Evolutionary conservation across 805 yeast species (phyloP), one percentile per base, ranked within the genome.

Genomic region (Teunomyces stri): DNA sequence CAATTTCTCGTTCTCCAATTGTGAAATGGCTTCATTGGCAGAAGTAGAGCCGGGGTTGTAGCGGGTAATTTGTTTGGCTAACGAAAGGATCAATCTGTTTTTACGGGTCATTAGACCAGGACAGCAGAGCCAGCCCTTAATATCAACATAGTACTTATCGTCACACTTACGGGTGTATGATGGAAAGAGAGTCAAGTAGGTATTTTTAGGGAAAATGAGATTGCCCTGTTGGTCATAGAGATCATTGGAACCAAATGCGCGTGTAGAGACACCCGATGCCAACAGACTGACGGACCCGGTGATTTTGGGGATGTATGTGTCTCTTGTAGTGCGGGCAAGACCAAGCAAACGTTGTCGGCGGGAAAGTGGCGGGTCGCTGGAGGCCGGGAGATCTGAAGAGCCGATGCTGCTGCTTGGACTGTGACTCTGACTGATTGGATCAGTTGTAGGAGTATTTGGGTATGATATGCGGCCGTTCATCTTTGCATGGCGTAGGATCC

Each of bases 81-180:
- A 65, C 0, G 89, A 76, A 18, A 86, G 62, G 28, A 91, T 70
- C 38, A 91, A 62, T 48, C 84, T 70, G 63, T 89, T 89, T 58
- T 85, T 89, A 36, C 95, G 72, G 27, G 79, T 77, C 73, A 82
- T 78, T 6, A 77, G 70, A 0, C 95, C 95, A 0, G 90, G 89
- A 36, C 87, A 74, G 9, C 80, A 74, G 22, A 86, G 68, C 78
- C 87, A 80, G 5, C 97, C 96, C 38, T 87, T 75, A 2, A 91
- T 80, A 30, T 81, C 81, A 34, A 78, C 77, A 52, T 71, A 80
- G 44, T 70, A 72, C 6, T 58, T 48, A 6, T 56, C 62, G 29
- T 55, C 49, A 6, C 45, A 50, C n/a, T 51, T 44, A 9, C 70
- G 54, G 2, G 76, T 65, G 52, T 70, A 71, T 0, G 71, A 60